Conservation (phyloP, 768 basidiomycete genomes). For the Amanita jacksonii region DNA sequence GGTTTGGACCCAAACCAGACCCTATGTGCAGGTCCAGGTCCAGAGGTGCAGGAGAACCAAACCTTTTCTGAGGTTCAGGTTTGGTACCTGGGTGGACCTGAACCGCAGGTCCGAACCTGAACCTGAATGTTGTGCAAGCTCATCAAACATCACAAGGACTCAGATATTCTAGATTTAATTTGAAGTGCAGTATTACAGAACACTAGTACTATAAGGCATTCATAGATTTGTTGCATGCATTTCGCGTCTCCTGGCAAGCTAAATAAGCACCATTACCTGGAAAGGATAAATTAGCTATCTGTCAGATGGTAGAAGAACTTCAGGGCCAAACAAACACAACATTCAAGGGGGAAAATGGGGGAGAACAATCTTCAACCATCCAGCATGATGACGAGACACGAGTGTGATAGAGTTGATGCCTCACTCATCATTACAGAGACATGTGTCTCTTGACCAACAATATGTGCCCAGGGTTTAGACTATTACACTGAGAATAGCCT, state of each 20-base stretch:
- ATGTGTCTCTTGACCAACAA: background rate
- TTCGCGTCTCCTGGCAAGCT: too few relatives aligned
- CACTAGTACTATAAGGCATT: background rate
- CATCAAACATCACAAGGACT: background rate
- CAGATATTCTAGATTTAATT: background rate
- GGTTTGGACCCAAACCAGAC: slow-evolving; percentile 1
- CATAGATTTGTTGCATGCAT: background rate
- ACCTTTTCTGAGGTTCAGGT: background rate
- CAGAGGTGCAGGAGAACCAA: background rate
- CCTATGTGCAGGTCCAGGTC: slow-evolving; percentile 1
- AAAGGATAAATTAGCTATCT: background rate
- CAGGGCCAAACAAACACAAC: background rate
- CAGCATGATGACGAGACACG: background rate
- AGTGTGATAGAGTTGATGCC: background rate
- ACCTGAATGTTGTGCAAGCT: background rate
- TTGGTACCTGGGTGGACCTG: background rate
- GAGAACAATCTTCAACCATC: background rate
- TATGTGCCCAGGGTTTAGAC: background rate
- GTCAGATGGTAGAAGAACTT: background rate
- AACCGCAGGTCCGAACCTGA: background rate
- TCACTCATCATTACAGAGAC: background rate
- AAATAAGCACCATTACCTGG: background rate
- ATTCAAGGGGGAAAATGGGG: background rate
- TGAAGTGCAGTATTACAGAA: background rate
- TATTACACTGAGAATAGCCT: background rate